Base-by-base conservation (phyloP, 2,329 filamentous ascomycete species). In the Ceratocystis cubensis region DNA sequence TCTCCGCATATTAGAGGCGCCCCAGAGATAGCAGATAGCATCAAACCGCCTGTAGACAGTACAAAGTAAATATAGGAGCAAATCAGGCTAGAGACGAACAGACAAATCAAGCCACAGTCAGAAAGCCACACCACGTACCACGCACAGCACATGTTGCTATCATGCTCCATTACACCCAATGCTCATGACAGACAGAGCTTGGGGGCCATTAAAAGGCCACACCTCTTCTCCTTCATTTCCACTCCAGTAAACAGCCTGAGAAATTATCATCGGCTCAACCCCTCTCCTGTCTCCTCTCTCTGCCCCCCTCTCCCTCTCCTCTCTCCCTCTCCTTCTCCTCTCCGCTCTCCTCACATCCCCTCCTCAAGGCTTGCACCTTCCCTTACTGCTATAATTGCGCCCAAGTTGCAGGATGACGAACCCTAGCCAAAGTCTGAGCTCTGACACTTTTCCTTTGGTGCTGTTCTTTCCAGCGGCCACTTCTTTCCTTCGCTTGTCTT, bases 231-330 rank as follows among this genome's bases (percentile, higher is more conserved):
- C 53, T 4, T 30, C 53, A 7, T 22, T 22, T 22, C 22, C 46
- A n/a, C 46, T 50, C 17, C 46, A 2, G 17, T 5, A 7, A n/a
- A n/a, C 20, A 30, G 25, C 13, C 30, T 57, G 53, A 17, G 53
- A 57, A 57, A 57, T 57, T 57, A 57, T 57, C 53, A 33, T 57
- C 53, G 25, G 53, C 53, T 57, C 53, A 33, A 57, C 25, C 25
- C 50, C 53, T 57, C 25, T 17, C 53, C 53, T 57, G 17, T 22
- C 17, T 50, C 17, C 46, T 22, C 46, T 6, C 20, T 10, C 17
- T 15, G 1, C 20, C 46, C 5, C 50, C 22, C 7, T 13, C 22
- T 56, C 17, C 1, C 50, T n/a, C 20, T n/a, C 20, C 1, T 20
- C 17, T 7, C n/a, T 53, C 15, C 17, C 46, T 50, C 46, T n/a